Evolutionary conservation across 163 green algal genomes (phyloP), one percentile per base, ranked within the genome.

Genomic region (Scenedesmus sp.): DNA sequence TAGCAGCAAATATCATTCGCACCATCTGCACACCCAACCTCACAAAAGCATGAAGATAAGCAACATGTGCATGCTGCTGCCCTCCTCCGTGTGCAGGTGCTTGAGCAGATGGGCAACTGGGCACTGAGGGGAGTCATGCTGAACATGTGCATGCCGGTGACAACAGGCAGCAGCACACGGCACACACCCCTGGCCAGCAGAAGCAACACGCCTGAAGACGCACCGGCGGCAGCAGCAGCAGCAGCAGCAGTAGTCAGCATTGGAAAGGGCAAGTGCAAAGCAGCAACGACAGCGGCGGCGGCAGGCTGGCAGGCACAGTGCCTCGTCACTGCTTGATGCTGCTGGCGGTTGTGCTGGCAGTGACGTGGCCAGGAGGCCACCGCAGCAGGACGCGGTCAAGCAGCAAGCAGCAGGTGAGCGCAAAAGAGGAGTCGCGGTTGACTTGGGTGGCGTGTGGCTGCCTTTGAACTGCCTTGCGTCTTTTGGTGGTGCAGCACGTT

Each of bases 41-140:
- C n/a, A n/a, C n/a, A n/a, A n/a, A n/a, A n/a, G n/a, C n/a, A n/a
- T n/a, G n/a, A n/a, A n/a, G 7, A 70, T 33, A 1, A n/a, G 56
- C 56, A 70, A n/a, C 56, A n/a, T n/a, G 20, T 33, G 30, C 56
- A 7, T 33, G 1, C 56, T 70, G 65, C 65, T 76, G 30, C 30
- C 65, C 16, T 70, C n/a, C n/a, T n/a, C 20, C 56, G 15, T 4
- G 7, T 40, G 30, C 42, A 86, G 81, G 81, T 72, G 26, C 12
- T 86, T 26, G 81, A 86, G 24, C 46, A 43, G 15, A 86, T 86
- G 81, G 81, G 81, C 16, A 86, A 56, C 82, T 78, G 82, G 53
- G 82, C 82, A 24, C 33, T 87, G 82, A 33, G 61, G 43, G 82
- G 49, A 24, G 82, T 61, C 43, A 68, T 68, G 18, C 37, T 87